Base-by-base conservation (phyloP, 805 yeast species). In the Candida krabiensis region DNA sequence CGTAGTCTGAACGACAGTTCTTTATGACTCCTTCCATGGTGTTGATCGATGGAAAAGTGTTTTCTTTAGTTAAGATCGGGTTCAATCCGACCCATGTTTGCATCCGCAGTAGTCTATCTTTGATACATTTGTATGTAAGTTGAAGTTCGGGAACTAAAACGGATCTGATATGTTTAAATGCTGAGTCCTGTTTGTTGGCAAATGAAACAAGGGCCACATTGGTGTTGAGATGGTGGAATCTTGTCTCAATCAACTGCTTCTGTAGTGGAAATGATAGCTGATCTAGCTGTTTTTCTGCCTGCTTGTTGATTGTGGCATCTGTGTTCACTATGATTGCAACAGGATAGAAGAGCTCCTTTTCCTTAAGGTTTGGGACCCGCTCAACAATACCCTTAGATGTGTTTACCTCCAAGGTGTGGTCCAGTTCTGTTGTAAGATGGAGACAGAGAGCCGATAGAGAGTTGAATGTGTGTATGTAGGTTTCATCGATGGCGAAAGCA, bases 61-160 rank as follows among this genome's bases (percentile, higher is more conserved):
- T 28, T n/a, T 28, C 16, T 18, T 43, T n/a, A 4, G 52, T 23
- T 12, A 38, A n/a, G 4, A 16, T 18, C 26, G 41, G 35, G 8
- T 61, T 58, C 11, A 67, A 49, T 2, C 74, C 75, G 2, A 61
- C 58, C 75, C 75, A 71, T 0, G 71, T 53, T 42, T 66, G 56
- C 44, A 70, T 61, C 44, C 76, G 49, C 7, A 50, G 37, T 19
- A 65, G 41, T 40, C 75, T 47, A 17, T 55, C 43, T 9, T 45
- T 37, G 14, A 58, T 41, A 28, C 40, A 38, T 0, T 21, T 15
- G 25, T 31, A 29, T 4, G 47, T 41, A 2, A 19, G 24, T 8
- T 35, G 24, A 6, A 53, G 32, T 7, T 43, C 34, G 14, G 42
- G 35, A 17, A 43, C 38, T 17, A 53, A 37, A 5, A 25, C 8